These are phyloP conservation scores for Penicillium ochrochloron DNA, from an alignment of 495 filamentous ascomycete genomes.

Conservation along the genomic window DNA sequence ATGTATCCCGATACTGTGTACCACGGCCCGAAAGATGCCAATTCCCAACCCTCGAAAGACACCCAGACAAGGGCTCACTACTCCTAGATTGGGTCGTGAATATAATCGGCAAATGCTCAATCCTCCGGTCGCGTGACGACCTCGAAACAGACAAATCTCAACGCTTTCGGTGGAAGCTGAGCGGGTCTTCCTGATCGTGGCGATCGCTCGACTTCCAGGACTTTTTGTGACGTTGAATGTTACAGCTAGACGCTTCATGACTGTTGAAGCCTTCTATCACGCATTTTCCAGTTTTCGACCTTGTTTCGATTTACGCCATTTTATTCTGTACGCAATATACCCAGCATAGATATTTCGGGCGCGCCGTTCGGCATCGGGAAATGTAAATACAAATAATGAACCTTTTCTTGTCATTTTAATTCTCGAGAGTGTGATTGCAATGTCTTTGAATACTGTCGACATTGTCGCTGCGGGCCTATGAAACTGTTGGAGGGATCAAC, in stretches of 20 bases:
- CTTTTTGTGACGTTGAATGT: background rate
- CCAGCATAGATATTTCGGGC: background rate
- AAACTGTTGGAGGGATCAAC: background rate
- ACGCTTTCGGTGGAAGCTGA: background rate
- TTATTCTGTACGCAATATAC: background rate
- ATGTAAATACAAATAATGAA: background rate
- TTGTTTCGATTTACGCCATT: background rate
- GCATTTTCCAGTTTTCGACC: background rate
- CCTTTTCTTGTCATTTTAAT: background rate
- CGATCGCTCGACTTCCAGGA: background rate
- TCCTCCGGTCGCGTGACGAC: background rate
- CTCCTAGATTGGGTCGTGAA: background rate
- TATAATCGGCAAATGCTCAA: background rate
- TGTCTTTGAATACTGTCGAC: background rate
- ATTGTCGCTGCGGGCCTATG: background rate
- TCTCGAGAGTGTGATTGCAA: background rate
- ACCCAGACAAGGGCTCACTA: background rate
- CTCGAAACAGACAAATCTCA: background rate
- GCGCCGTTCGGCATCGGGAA: background rate
- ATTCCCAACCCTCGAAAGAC: background rate
- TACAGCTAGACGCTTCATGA: background rate
- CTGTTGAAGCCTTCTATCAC: background rate
- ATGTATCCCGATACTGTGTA: constrained; percentile 1
- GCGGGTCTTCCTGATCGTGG: background rate
- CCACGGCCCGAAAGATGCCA: background rate